Percentiles rank a stretch among this genome's conserved stretches.
Evolutionary conservation across 495 filamentous ascomycete genomes (phyloP).

Genomic region (Elaphomyces granulatus): DNA sequence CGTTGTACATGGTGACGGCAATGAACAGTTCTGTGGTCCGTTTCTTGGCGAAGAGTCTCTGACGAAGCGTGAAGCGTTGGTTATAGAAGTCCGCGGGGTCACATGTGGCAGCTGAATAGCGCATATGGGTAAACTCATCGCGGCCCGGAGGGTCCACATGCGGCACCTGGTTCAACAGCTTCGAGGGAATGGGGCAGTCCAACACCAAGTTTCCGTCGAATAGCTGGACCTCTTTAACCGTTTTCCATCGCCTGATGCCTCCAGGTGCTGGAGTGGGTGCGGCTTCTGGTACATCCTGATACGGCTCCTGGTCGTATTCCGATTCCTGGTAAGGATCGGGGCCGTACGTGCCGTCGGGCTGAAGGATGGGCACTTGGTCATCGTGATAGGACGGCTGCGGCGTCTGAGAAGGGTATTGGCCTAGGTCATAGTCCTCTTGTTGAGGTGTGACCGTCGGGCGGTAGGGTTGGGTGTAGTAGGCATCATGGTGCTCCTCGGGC

Average conservation of each 20-base stretch:
- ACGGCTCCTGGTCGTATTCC: slow-evolving; percentile 21
- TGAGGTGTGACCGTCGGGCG: slow-evolving; percentile 40
- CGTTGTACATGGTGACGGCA: slow-evolving; percentile 98
- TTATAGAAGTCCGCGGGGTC: slow-evolving; percentile 80
- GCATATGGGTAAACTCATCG: slow-evolving; percentile 98
- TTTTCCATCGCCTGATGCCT: slow-evolving; percentile 88
- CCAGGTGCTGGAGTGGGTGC: slow-evolving; percentile 43
- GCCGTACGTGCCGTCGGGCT: slow-evolving; percentile 39
- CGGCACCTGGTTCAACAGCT: slow-evolving; percentile 68
- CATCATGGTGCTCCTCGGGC: slow-evolving; percentile 72
- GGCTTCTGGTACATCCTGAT: slow-evolving; percentile 26
- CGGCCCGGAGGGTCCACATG: slow-evolving; percentile 69
- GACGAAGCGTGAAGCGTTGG: slow-evolving; percentile 83
- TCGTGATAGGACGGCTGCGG: slow-evolving; percentile 39
- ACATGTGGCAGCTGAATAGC: slow-evolving; percentile 93
- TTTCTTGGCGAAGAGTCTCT: slow-evolving; percentile 85
- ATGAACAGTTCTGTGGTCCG: slow-evolving; percentile 95
- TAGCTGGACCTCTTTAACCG: slow-evolving; percentile 92
- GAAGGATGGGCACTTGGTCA: slow-evolving; percentile 48
- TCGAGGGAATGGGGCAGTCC: slow-evolving; percentile 90
- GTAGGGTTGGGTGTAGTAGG: slow-evolving; percentile 74
- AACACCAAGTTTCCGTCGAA: slow-evolving; percentile 96
- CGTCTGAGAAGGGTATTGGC: slow-evolving; percentile 34
- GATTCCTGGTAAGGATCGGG: slow-evolving; percentile 33
- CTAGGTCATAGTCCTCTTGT: slow-evolving; percentile 42